These are phyloP conservation scores for Arachis stenosperma DNA, from an alignment of 306 rosid species.

Conservation along the genomic window DNA sequence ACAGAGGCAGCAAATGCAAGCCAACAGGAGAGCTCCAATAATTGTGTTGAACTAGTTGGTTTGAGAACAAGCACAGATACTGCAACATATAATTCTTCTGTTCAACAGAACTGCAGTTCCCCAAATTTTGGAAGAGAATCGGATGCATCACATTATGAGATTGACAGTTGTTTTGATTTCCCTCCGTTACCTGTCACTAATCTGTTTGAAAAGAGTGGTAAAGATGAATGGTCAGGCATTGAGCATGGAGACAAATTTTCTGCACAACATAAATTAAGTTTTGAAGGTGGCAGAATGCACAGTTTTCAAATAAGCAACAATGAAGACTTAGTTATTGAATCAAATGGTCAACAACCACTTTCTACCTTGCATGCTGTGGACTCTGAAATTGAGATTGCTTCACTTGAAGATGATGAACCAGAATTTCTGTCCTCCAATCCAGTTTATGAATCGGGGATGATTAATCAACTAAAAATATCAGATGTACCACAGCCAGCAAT, in stretches of 20 bases:
- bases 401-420: conserved; percentile 53
- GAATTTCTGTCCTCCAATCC: conserved; percentile 41
- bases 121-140: conserved; percentile 53
- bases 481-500: conserved; percentile 65
- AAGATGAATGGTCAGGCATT: conserved; percentile 46
- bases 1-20: conserved; percentile 50
- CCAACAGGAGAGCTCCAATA: conserved; percentile 58
- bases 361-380: conserved; percentile 44
- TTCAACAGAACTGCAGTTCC: conserved; percentile 55
- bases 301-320: conserved; percentile 76
- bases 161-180: conserved; percentile 63
- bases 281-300: conserved; percentile 69
- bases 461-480: conserved; percentile 65
- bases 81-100: conserved; percentile 53
- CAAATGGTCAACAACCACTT: conserved; percentile 53
- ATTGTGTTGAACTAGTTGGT: conserved; percentile 57
- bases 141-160: conserved; percentile 52
- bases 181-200: conserved; percentile 68
- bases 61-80: conserved; percentile 62
- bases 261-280: conserved; percentile 44
- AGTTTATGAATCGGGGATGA: conserved; percentile 49
- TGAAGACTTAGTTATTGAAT: conserved; percentile 69
- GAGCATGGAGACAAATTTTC: conserved; percentile 47
- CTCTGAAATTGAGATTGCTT: conserved; percentile 66
- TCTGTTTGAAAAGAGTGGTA: conserved; percentile 60